phyloP scores from a whole-genome alignment of 164 flowering plant species.

The Umbilicus rupestris region DNA sequence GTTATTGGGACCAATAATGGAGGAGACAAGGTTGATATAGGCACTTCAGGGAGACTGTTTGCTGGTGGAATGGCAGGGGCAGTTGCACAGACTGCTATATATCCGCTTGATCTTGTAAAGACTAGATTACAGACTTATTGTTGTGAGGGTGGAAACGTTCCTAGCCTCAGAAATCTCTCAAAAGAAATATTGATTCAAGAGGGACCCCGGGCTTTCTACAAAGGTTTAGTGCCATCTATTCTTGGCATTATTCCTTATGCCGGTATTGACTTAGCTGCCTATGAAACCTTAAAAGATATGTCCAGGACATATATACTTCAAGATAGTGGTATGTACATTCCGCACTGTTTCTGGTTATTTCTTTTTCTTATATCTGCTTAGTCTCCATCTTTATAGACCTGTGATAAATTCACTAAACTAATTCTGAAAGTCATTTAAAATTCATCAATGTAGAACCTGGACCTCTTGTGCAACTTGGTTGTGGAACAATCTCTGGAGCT shows the following conservation, averaged over 20 bases:
- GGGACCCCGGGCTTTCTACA: conserved; percentile 88
- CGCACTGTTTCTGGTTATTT: neutral
- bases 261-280: conserved; percentile 91
- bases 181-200: conserved; percentile 82
- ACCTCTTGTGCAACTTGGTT: conserved; percentile 75
- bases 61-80: conserved; percentile 97
- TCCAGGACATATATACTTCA: conserved; percentile 64
- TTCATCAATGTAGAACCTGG: conserved; percentile 43
- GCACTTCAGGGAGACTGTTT: conserved; percentile 63
- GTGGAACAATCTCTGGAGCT: conserved; percentile 93
- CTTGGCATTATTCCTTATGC: conserved; percentile 96
- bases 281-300: conserved; percentile 85
- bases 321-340: conserved; percentile 44
- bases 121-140: conserved; percentile 75
- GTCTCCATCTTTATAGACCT: neutral
- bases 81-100: conserved; percentile 81
- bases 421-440: neutral
- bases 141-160: conserved; percentile 56
- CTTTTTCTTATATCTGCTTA: neutral
- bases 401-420: neutral
- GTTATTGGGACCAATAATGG: conserved; percentile 42
- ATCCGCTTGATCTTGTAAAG: conserved; percentile 90
- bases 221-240: conserved; percentile 82
- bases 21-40: conserved; percentile 58
- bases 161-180: conserved; percentile 51